Evolutionary conservation across 257 asterid genomes (phyloP), one percentile per base, ranked within the genome.

Genomic region (Paulownia fortunei): DNA sequence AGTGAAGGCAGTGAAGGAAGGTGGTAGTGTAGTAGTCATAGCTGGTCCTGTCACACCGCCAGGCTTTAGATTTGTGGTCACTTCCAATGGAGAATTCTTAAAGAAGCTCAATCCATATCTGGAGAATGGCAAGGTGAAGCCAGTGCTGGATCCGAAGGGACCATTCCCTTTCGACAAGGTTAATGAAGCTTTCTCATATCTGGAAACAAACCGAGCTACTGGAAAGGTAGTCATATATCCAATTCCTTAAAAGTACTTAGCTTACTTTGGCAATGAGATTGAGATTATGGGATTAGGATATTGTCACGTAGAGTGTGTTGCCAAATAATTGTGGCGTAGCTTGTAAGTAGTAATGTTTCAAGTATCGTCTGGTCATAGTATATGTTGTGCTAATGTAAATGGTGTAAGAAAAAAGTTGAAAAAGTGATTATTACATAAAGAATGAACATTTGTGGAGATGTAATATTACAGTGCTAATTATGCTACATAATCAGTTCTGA

Each of bases 191-290:
- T 90, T 93, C 79, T 84, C 97, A 6, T 74, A 91, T 65, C 84
- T 94, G 62, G 96, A 92, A 79, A 87, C 96, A 0, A 83, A 80
- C 32, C 87, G 90, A 6, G 97, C 95, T 46, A 73, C 91, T 0
- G 99, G 99, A 0, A 94, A 94, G 58, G 94, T 94, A 27, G 97
- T 92, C 21, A 76, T 94, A 74, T 70, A 86, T 80, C 99, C 99
- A 0, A 91, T 95, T 69, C 93, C 96, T 56, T 91, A 71, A 8
- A 16, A 21, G 3, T 71, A 71, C 3, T 11, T 5, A 55, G 24
- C 49, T 67, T 44, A 0, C 2, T 21, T 16, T 0, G 60, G 24
- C 59, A 4, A n/a, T n/a, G 59, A n/a, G 10, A 16, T n/a, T 52
- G 59, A 19, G 36, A 30, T 30, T 30, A 30, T 30, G 36, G 36